phyloP scores from a whole-genome alignment of 2,329 filamentous ascomycete genomes.

The Colletotrichum sp. region DNA sequence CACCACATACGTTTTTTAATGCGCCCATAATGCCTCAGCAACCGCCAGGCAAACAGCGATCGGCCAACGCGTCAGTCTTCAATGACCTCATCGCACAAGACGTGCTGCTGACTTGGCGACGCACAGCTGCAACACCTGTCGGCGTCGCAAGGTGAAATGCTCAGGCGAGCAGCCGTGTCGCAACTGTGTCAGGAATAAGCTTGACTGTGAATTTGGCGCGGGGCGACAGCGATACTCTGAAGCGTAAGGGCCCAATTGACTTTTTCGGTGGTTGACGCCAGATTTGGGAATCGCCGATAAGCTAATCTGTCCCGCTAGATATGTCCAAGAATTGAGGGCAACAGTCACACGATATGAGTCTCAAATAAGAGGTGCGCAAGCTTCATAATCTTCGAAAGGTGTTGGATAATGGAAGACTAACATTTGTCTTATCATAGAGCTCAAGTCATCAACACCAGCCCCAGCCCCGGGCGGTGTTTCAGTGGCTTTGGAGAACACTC shows the following conservation, averaged over 20 bases:
- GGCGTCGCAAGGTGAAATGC: slow-evolving; percentile 39
- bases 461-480: neutral
- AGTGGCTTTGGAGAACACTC: neutral
- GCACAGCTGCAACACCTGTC: slow-evolving; percentile 26
- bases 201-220: slow-evolving; percentile 35
- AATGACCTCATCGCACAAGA: neutral
- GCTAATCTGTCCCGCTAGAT: neutral
- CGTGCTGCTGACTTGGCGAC: neutral
- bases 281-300: neutral
- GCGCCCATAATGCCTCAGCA: slow-evolving; percentile 7
- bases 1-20: neutral
- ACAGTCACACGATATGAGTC: slow-evolving; percentile 6
- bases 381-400: fast-evolving
- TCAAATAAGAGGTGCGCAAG: neutral
- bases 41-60: slow-evolving; percentile 5
- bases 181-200: slow-evolving; percentile 35
- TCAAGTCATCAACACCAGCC: neutral
- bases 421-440: neutral
- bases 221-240: slow-evolving; percentile 20
- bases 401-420: no score
- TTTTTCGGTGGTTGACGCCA: neutral
- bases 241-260: neutral
- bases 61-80: slow-evolving; percentile 18
- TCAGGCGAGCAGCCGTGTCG: slow-evolving; percentile 35
- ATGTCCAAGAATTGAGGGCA: slow-evolving; percentile 14